Evolutionary conservation across 306 rosid genomes (phyloP).

Genomic region (Ormosia emarginata): DNA sequence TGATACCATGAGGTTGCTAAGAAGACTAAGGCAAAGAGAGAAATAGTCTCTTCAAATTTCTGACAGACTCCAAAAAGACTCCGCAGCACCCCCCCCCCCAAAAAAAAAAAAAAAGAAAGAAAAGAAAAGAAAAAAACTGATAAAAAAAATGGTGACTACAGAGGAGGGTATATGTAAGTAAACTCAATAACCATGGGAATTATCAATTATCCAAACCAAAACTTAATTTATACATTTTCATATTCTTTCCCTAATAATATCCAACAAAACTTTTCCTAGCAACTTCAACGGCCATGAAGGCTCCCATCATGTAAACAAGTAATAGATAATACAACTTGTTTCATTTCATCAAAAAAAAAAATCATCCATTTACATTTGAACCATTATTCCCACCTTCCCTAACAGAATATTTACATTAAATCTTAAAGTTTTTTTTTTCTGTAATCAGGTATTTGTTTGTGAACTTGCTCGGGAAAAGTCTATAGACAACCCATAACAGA

Average conservation of each 20-base stretch:
- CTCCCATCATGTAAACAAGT: neutral
- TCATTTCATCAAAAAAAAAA: neutral
- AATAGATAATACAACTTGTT: neutral
- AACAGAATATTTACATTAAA: neutral
- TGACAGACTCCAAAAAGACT: neutral
- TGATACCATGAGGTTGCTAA: neutral
- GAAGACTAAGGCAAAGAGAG: neutral
- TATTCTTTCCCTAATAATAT: neutral
- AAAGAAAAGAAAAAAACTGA: neutral
- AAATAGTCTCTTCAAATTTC: neutral
- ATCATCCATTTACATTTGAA: neutral
- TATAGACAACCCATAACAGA: neutral
- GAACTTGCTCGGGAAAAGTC: neutral
- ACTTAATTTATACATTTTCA: neutral
- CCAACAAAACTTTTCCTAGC: neutral
- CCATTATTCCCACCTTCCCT: neutral
- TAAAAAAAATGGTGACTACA: neutral
- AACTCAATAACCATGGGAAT: neutral
- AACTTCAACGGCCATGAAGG: neutral
- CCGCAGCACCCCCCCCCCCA: neutral
- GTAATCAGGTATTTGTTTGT: neutral
- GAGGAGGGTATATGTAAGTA: neutral
- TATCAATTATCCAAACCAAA: neutral
- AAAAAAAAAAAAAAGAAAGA: neutral
- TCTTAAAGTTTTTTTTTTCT: neutral